Conservation (phyloP, 768 basidiomycete genomes). For the Boletus huronensis region DNA sequence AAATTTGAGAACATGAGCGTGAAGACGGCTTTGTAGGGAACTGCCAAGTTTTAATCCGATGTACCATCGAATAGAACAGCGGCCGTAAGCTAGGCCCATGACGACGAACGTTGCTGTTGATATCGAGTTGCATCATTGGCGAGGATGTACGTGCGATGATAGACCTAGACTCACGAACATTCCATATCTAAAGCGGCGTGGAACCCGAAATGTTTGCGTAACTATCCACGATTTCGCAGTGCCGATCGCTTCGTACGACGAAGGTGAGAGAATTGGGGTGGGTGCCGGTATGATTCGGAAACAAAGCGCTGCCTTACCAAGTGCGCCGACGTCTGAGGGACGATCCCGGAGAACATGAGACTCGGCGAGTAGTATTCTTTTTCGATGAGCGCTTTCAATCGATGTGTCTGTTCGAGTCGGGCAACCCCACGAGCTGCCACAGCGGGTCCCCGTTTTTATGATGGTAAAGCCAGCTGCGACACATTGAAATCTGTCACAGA, state of each 20-base stretch:
- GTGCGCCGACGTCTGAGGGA: slow-evolving; percentile 48
- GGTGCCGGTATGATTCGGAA: background rate
- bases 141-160: background rate
- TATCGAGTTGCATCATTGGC: background rate
- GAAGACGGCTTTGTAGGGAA: slow-evolving; percentile 66
- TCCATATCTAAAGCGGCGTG: slow-evolving; percentile 70
- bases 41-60: slow-evolving; percentile 54
- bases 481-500: slow-evolving; percentile 44
- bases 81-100: too few relatives aligned
- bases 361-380: slow-evolving; percentile 58
- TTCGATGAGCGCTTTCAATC: background rate
- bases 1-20: slow-evolving; percentile 45
- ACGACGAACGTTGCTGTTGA: slow-evolving; percentile 58
- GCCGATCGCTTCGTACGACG: slow-evolving; percentile 56
- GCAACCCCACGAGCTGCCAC: slow-evolving; percentile 47
- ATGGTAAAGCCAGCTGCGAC: slow-evolving; percentile 51
- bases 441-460: slow-evolving; percentile 51
- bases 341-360: slow-evolving; percentile 65
- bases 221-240: slow-evolving; percentile 50
- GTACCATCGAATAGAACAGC: slow-evolving; percentile 55
- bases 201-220: slow-evolving; percentile 68
- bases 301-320: slow-evolving; percentile 38
- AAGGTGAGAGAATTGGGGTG: slow-evolving; percentile 38
- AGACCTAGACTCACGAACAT: slow-evolving; percentile 42
- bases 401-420: background rate